Base-by-base conservation (phyloP, 1,284 basidiomycete genomes). In the Cutaneotrichosporon dermatis region DNA sequence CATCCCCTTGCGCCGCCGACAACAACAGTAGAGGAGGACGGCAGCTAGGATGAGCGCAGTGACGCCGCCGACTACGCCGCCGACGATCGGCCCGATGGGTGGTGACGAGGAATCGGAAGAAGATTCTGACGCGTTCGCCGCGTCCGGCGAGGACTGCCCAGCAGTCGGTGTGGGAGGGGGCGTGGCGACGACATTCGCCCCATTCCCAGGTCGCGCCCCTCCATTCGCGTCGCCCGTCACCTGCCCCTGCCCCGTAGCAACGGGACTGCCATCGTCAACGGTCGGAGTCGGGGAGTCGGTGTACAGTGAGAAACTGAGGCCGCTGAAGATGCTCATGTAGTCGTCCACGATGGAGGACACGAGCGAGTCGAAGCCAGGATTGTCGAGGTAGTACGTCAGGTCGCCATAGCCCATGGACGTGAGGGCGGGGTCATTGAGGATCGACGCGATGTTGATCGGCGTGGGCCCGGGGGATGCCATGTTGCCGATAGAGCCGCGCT, bases 31-130 rank as follows among this genome's bases (percentile, higher is more conserved):
- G 61, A 68, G 69, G 6, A 78, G 63, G 6, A 62, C 66, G 10
- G 60, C 67, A 15, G 78, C 52, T 1, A 75, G 51, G 40, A 41
- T 16, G 4, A 73, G 57, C 44, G 69, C 73, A 16, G 61, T 67
- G 7, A 75, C 65, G 54, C 77, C 77, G 25, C 77, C 77, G n/a
- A 79, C 67, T 15, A 76, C 76, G 44, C 76, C 77, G 39, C 77
- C 77, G 9, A 73, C 76, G 39, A 79, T 79, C 1, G 76, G 76
- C 74, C n/a, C 65, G 66, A 62, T 76, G 57, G 75, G 55, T 5
- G 36, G 6, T 15, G 41, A 48, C 44, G 39, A 40, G 9, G 39
- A 40, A 8, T 40, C 12, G 39, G 39, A 40, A 40, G 25, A 25
- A 3, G 25, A 25, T 2, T 3, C 25, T 25, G 25, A 25, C 25